Base-by-base conservation (phyloP, 1,139 yeast genomes). In the Torulaspora pretoriensis region DNA sequence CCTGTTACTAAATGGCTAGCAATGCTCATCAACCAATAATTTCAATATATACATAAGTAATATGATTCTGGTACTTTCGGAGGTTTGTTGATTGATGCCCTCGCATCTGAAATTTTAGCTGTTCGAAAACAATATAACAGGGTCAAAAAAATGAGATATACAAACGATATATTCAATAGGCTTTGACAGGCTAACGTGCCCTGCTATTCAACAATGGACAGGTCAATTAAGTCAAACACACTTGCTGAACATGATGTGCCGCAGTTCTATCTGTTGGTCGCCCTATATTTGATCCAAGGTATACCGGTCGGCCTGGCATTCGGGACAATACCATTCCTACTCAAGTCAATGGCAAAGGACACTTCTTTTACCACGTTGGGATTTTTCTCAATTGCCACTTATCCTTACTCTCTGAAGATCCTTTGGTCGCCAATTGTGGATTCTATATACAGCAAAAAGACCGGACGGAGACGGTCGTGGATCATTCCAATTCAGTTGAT, bases 391-490 rank as follows among this genome's bases (percentile, higher is more conserved):
- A 70, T 92, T 52, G 97, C 97, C 0, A 81, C 96, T 4, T 94
- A 92, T 61, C 98, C 99, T 1, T 92, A 92, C 67, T 86, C 96
- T 8, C 70, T 92, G 55, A 92, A 92, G 65, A 74, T 92, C 47
- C 67, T 92, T 38, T 92, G 98, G 98, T 86, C 96, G 17, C 99
- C 98, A 0, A 77, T 92, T 19, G 97, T 92, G 5, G 98, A 92
- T 64, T 90, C 97, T 1, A 65, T 88, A 19, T 94, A 83, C 61
- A 74, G 72, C 49, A 73, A 73, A 17, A 71, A 68, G 39, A 57
- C 86, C 38, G 99, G 98, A 3, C 75, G 97, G 40, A 72, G 98
- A 55, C 77, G 90, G 61, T 81, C 94, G 10, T 92, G 99, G 99
- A 89, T 92, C 54, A 78, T 94, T 13, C 99, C 98, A 0, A 80